Evolutionary conservation across 192 early-diverging fungal species (phyloP).

Genomic region (Rhizoclosmatium sp.): DNA sequence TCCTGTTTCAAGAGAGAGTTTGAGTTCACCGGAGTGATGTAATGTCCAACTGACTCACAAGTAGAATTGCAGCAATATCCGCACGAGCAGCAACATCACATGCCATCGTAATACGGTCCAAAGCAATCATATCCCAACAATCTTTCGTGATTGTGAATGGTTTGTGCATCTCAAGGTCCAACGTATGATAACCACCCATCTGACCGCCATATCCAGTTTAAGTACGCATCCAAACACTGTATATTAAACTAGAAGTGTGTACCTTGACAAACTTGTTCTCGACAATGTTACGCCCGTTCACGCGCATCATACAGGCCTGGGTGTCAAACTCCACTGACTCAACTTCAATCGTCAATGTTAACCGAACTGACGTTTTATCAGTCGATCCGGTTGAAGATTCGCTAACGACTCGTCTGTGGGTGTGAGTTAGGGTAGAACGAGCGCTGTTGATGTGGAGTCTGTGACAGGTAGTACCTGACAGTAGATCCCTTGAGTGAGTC

Average conservation of each 20-base stretch:
- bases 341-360: slow-evolving; percentile 84
- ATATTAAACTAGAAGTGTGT: slow-evolving; percentile 1
- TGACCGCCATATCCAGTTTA: slow-evolving; percentile 31
- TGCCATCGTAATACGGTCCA: slow-evolving; percentile 87
- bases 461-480: slow-evolving; percentile 63
- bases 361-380: slow-evolving; percentile 78
- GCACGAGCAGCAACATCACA: slow-evolving; percentile 90
- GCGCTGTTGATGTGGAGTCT: not conserved
- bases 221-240: not conserved
- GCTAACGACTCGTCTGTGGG: slow-evolving; percentile 80
- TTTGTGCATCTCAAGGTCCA: slow-evolving; percentile 72
- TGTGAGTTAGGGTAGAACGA: not conserved
- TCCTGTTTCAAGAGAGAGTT: slow-evolving; percentile 14
- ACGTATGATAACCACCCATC: slow-evolving; percentile 92
- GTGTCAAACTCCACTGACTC: slow-evolving; percentile 91
- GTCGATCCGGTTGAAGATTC: slow-evolving; percentile 90
- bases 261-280: slow-evolving; percentile 94
- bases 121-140: slow-evolving; percentile 93
- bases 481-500: slow-evolving; percentile 90
- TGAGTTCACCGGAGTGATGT: not conserved
- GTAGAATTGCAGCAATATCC: slow-evolving; percentile 91
- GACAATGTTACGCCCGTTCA: slow-evolving; percentile 83
- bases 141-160: slow-evolving; percentile 85
- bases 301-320: slow-evolving; percentile 82
- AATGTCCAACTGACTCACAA: slow-evolving; percentile 61